phyloP scores from a whole-genome alignment of 2,329 filamentous ascomycete species.

The Paracoccidioides lutzii region DNA sequence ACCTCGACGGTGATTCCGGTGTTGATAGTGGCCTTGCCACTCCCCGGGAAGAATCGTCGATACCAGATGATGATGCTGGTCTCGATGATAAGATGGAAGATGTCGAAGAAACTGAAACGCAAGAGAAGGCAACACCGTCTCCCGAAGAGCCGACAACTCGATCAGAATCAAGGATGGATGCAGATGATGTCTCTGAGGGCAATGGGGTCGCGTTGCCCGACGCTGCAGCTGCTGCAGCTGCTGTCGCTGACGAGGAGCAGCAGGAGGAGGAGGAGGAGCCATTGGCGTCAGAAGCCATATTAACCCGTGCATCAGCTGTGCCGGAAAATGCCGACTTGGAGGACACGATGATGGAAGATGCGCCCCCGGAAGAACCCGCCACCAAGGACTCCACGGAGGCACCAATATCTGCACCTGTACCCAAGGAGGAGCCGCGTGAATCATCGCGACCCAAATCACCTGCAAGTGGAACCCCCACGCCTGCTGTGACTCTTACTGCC shows the following conservation, averaged over 20 bases:
- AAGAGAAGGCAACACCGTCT: slow-evolving; percentile 20
- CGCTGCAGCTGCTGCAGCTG: slow-evolving; percentile 16
- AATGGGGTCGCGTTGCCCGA: slow-evolving; percentile 17
- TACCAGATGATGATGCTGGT: slow-evolving; percentile 33
- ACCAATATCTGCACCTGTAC: slow-evolving; percentile 8
- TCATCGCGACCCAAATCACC: slow-evolving; percentile 16
- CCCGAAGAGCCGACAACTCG: slow-evolving; percentile 18
- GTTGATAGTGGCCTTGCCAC: slow-evolving; percentile 40
- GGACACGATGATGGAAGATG: slow-evolving; percentile 31
- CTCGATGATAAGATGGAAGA: slow-evolving; percentile 31
- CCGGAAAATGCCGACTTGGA: slow-evolving; percentile 17
- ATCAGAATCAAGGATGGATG: slow-evolving; percentile 13
- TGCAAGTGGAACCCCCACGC: slow-evolving; percentile 6
- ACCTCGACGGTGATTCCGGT: slow-evolving; percentile 44
- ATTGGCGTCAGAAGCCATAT: slow-evolving; percentile 18
- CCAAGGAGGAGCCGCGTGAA: slow-evolving; percentile 4
- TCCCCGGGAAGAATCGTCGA: slow-evolving; percentile 30
- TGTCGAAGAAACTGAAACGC: slow-evolving; percentile 23
- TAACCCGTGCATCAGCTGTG: slow-evolving; percentile 18
- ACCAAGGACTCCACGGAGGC: slow-evolving; percentile 12
- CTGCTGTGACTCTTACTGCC: not conserved
- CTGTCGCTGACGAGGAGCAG: no score
- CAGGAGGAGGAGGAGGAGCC: slow-evolving; percentile 15
- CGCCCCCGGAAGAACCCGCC: slow-evolving; percentile 13
- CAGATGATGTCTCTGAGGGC: slow-evolving; percentile 23